A percentile compares a stretch with the other conserved stretches of the same genome.
phyloP scores from a whole-genome alignment of 2,329 filamentous ascomycete genomes.

The Orbilia quercus region DNA sequence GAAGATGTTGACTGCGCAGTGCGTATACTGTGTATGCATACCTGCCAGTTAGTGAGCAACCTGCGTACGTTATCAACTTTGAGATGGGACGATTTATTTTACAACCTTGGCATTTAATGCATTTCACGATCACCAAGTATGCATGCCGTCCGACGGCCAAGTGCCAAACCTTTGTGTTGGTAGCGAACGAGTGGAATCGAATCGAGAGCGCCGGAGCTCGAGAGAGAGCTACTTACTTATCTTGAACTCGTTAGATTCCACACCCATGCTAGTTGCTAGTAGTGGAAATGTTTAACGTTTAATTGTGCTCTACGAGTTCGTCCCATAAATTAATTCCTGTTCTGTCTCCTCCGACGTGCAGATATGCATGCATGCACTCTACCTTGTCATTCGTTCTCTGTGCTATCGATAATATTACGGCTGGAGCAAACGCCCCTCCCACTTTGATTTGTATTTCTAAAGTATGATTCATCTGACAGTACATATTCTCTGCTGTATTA shows the following conservation, averaged over 20 bases:
- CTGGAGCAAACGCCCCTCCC: constrained; percentile 1
- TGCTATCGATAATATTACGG: no score
- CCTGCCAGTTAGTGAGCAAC: no score
- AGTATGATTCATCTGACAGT: constrained; percentile 16
- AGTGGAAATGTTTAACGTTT: background rate
- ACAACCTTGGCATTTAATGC: constrained; percentile 3
- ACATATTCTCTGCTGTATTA: background rate
- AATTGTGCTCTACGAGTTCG: no score
- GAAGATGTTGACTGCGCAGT: background rate
- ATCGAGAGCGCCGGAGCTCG: constrained; percentile 53
- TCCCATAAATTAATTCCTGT: constrained; percentile 12
- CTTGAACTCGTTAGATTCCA: background rate
- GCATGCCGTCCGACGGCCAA: constrained; percentile 22
- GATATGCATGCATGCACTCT: no score
- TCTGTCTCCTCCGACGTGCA: no score
- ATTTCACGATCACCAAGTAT: constrained; percentile 31
- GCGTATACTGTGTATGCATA: constrained; percentile 7
- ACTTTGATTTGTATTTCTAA: constrained; percentile 1
- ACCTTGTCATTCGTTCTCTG: no score
- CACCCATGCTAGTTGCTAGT: constrained; percentile 1
- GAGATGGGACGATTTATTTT: constrained; percentile 5
- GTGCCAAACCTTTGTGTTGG: constrained; percentile 32
- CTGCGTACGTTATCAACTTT: no score
- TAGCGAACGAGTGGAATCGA: constrained; percentile 37
- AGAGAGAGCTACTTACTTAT: constrained; percentile 4